A percentile compares a stretch with the other conserved stretches of the same genome.
Conservation (phyloP, 2,329 filamentous ascomycete species). For the Fusarium nanum region DNA sequence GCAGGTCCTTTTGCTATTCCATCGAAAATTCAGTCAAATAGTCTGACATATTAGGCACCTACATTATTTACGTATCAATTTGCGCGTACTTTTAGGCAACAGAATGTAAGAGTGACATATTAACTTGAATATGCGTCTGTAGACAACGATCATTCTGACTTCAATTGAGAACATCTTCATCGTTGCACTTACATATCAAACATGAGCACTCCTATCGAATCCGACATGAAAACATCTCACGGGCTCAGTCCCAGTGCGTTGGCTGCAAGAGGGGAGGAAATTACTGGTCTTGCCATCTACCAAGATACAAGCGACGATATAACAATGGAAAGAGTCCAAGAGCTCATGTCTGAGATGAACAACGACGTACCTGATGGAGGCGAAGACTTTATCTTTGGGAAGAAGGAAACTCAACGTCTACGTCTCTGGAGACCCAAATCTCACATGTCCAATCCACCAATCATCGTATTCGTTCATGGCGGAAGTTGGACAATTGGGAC, state of each 20-base stretch:
- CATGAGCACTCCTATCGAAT: not conserved
- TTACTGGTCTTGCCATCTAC: not conserved
- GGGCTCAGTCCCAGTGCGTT: not conserved
- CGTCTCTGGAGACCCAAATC: not conserved
- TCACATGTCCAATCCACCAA: not conserved
- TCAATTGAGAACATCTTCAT: not conserved
- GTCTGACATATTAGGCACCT: not conserved
- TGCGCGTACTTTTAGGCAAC: not conserved
- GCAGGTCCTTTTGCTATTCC: not conserved
- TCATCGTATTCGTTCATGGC: constrained; percentile 1
- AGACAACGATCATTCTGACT: not conserved
- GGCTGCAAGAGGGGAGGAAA: not conserved
- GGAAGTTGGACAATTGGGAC: constrained; percentile 14
- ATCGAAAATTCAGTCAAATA: not conserved
- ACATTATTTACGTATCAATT: not conserved
- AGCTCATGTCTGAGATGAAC: not conserved
- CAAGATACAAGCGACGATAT: not conserved
- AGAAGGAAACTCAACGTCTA: not conserved
- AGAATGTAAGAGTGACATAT: not conserved
- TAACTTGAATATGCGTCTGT: not conserved
- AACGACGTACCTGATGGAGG: not conserved
- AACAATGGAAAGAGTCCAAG: not conserved
- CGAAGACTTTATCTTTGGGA: not conserved
- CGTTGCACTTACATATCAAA: too few relatives aligned
- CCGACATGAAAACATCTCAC: not conserved